Conservation (phyloP, 148 eudicot genomes). For the Vaccinium darrowii region DNA sequence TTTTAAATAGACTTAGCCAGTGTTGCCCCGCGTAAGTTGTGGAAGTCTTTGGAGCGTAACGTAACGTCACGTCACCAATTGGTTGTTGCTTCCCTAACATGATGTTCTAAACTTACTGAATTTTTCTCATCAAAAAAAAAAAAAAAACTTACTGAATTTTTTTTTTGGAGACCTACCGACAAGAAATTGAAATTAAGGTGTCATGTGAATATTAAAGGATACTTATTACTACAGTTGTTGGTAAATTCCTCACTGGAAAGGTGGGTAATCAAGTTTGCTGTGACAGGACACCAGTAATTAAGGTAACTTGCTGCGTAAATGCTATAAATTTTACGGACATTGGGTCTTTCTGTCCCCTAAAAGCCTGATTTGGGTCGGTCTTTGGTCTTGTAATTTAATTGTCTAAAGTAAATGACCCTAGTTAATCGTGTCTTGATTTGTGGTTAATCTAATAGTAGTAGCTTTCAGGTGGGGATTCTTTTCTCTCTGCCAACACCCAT, state of each 20-base stretch:
- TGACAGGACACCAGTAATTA: not conserved
- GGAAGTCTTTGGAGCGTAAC: no score
- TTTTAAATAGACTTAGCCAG: no score
- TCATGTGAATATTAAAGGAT: not conserved
- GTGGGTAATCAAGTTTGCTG: not conserved
- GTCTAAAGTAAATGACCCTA: not conserved
- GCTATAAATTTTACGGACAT: not conserved
- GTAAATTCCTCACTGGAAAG: not conserved
- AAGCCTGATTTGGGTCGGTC: not conserved
- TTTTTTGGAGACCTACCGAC: not conserved
- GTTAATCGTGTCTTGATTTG: not conserved
- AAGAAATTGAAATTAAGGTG: not conserved
- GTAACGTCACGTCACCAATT: no score
- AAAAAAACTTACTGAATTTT: not conserved
- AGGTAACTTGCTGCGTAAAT: not conserved
- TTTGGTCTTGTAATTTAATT: not conserved
- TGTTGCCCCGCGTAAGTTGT: no score
- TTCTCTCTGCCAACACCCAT: not conserved
- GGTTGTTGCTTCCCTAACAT: no score
- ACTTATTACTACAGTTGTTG: not conserved
- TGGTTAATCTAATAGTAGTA: not conserved
- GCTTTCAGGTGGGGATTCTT: not conserved
- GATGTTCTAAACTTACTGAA: no score
- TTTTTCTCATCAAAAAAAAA: no score
- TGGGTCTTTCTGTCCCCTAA: slow-evolving; percentile 9